Conservation (phyloP, 1,284 basidiomycete species). For the Ustilago tritici region DNA sequence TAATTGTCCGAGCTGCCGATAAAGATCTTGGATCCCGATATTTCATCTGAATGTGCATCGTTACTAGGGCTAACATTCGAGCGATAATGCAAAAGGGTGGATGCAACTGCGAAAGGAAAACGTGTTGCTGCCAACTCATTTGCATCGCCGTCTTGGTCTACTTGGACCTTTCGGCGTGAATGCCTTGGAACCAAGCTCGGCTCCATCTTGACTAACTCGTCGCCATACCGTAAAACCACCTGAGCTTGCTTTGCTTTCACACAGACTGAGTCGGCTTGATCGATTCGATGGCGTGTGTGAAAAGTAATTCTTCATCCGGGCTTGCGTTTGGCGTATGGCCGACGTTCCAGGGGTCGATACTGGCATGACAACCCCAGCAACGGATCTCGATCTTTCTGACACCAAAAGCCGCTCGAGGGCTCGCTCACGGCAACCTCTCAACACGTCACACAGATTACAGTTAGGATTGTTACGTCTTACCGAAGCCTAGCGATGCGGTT, state of each 20-base stretch:
- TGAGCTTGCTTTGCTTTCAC: background rate
- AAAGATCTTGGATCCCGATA: background rate
- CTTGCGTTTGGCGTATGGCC: background rate
- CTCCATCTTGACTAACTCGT: background rate
- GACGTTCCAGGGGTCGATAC: background rate
- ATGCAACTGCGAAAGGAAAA: background rate
- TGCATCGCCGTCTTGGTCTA: background rate
- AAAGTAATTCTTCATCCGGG: background rate
- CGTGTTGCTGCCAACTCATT: background rate
- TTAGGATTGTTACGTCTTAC: slow-evolving; percentile 1
- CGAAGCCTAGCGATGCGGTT: background rate
- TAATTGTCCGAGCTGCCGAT: background rate
- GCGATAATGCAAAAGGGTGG: background rate
- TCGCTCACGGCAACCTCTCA: background rate
- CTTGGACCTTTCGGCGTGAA: slow-evolving; percentile 4
- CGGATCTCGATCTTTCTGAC: too few relatives aligned
- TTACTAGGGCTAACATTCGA: background rate
- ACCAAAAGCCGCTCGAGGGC: background rate
- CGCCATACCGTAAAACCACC: background rate
- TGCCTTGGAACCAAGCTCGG: background rate
- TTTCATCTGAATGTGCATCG: background rate
- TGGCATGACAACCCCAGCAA: too few relatives aligned
- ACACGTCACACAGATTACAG: background rate
- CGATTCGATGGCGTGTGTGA: background rate
- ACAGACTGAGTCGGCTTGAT: background rate